Evolutionary conservation across 768 basidiomycete species (phyloP).

Genomic region (Dacryopinax spathularia): DNA sequence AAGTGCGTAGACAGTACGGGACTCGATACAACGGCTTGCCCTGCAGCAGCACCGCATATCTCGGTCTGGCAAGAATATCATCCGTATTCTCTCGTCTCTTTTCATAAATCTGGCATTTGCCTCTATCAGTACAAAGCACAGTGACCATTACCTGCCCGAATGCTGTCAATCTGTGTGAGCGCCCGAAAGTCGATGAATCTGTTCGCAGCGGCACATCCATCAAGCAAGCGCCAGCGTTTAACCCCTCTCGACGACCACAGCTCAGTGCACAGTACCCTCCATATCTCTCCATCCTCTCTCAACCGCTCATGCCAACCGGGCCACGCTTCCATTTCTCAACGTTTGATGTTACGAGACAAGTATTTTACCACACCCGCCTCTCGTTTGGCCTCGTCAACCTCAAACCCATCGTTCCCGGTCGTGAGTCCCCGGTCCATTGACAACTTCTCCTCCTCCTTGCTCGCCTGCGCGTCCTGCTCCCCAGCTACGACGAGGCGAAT

Average conservation of each 20-base stretch:
- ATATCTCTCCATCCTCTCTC: too few species aligned
- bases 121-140: too few species aligned
- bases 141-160: too few species aligned
- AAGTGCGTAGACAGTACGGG: too few species aligned
- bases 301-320: neutral
- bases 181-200: too few species aligned
- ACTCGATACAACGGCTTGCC: too few species aligned
- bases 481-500: too few species aligned
- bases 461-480: neutral
- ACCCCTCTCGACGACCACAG: neutral
- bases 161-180: too few species aligned
- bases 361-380: slow-evolving; percentile 47
- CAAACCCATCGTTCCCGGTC: slow-evolving; percentile 86
- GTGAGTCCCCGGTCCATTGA: slow-evolving; percentile 37
- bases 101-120: neutral
- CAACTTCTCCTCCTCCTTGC: neutral
- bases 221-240: neutral
- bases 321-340: slow-evolving; percentile 15
- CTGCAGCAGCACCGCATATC: too few species aligned
- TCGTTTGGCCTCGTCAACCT: slow-evolving; percentile 86
- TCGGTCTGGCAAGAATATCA: too few species aligned
- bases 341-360: slow-evolving; percentile 21
- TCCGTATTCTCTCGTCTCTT: neutral
- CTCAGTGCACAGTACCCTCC: too few species aligned
- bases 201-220: too few species aligned